Evolutionary conservation across 331 rosid species (phyloP), one percentile per base, ranked within the genome.

Genomic region (Telfairia occidentalis): DNA sequence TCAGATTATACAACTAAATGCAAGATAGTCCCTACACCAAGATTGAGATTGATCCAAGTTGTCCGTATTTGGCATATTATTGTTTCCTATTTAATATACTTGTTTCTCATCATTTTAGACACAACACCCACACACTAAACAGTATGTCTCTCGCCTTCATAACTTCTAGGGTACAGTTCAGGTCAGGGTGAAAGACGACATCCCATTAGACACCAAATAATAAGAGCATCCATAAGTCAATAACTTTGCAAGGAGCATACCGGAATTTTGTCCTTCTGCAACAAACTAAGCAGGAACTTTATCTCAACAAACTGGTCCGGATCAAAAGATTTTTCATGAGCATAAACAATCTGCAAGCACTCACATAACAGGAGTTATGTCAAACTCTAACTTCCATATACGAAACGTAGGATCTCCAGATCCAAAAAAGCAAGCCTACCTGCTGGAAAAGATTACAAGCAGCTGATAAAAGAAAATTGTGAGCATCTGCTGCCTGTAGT

Each of bases 401-500:
- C 48, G 53, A 40, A 42, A 43, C 43, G 16, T 48, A 40, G 4
- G 26, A 76, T 76, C 45, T 10, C 30, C 58, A 34, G 50, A 12
- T 26, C 26, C 71, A 58, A 2, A 43, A 64, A 1, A 1, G 7
- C 5, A 38, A 28, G 34, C 32, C 32, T 70, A 93, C 98, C 96
- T 91, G 97, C 83, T 88, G 91, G 80, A 94, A 86, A 89, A 94
- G 91, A 67, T 74, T 73, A 53, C 85, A 84, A 35, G 87, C 96
- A 78, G 92, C 80, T 54, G 87, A 86, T 65, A 85, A 77, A 83
- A 91, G 88, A 76, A 88, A 89, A 29, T 54, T 8, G 38, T 86
- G 83, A 19, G 87, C 67, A 65, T 85, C 55, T 10, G 72, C 74
- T 76, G 91, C 96, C 55, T 63, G 74, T 32, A 73, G 81, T 66